Evolutionary conservation across 179 eudicot genomes (phyloP).

Genomic region (Beta lomatogona): DNA sequence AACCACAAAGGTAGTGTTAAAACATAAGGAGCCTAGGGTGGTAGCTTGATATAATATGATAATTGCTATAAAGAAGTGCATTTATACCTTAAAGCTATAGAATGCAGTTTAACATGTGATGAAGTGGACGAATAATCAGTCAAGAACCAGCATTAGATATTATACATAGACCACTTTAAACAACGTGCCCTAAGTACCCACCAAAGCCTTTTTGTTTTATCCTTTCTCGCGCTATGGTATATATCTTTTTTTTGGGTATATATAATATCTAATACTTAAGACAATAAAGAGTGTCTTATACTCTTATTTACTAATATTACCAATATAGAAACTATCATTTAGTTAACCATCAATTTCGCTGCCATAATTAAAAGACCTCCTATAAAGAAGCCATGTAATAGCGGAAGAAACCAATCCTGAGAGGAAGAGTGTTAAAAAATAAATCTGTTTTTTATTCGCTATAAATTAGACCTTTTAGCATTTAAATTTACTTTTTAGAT

Average conservation of each 20-base stretch:
- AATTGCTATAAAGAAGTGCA: background rate
- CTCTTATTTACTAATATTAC: background rate
- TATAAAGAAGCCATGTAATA: background rate
- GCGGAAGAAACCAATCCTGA: background rate
- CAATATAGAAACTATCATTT: background rate
- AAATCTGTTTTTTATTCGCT: background rate
- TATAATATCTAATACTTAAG: background rate
- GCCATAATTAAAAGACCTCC: background rate
- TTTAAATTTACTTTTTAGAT: background rate
- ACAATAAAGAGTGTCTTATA: too few species aligned
- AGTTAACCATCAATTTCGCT: background rate
- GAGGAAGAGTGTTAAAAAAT: background rate
- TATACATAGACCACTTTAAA: conserved; percentile 16
- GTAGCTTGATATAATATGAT: background rate
- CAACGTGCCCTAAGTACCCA: background rate
- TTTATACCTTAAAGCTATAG: background rate
- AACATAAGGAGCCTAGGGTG: background rate
- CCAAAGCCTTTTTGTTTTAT: background rate
- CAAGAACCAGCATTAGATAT: background rate
- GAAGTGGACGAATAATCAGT: background rate
- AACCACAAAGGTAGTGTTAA: conserved; percentile 1
- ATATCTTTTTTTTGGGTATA: too few species aligned
- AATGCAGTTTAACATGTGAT: conserved; percentile 1
- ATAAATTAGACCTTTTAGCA: background rate
- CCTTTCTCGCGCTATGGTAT: background rate